Evolutionary conservation across 169 alveolate genomes (phyloP).

Genomic region (Pseudocohnilembus persalinus): DNA sequence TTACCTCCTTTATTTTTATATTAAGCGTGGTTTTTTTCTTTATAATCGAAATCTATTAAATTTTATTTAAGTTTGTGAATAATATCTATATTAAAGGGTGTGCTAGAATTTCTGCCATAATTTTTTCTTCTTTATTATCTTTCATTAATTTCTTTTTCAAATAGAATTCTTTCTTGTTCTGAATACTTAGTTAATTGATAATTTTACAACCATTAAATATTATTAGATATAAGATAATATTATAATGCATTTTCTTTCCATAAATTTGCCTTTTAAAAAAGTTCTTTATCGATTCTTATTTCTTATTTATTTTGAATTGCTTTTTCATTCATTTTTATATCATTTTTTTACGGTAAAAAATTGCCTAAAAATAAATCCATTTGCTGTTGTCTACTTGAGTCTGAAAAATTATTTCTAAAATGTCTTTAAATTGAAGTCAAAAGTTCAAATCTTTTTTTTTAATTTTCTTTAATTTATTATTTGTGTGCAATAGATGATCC

Average conservation of each 20-base stretch:
- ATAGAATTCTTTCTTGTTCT: not conserved
- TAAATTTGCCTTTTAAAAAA: not conserved
- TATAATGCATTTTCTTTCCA: not conserved
- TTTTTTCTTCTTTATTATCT: no score
- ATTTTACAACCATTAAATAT: no score
- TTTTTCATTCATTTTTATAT: conserved; percentile 32
- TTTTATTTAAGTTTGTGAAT: not conserved
- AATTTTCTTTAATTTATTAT: conserved; percentile 52
- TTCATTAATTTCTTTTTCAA: not conserved
- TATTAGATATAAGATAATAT: no score
- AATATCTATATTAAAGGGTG: not conserved
- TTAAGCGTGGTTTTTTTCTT: no score
- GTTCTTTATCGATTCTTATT: not conserved
- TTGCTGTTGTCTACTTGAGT: conserved; percentile 45
- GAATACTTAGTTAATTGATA: not conserved
- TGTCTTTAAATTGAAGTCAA: conserved; percentile 58
- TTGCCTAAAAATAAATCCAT: conserved; percentile 63
- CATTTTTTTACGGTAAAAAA: conserved; percentile 38
- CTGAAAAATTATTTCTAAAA: conserved; percentile 54
- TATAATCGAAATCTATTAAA: no score
- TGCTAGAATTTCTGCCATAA: not conserved
- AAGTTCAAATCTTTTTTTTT: conserved; percentile 54
- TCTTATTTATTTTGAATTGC: not conserved
- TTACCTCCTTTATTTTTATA: no score
- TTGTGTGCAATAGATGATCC: conserved; percentile 84